Conservation (phyloP, 164 flowering plant species). For the grape (Vitis vinifera) region DNA sequence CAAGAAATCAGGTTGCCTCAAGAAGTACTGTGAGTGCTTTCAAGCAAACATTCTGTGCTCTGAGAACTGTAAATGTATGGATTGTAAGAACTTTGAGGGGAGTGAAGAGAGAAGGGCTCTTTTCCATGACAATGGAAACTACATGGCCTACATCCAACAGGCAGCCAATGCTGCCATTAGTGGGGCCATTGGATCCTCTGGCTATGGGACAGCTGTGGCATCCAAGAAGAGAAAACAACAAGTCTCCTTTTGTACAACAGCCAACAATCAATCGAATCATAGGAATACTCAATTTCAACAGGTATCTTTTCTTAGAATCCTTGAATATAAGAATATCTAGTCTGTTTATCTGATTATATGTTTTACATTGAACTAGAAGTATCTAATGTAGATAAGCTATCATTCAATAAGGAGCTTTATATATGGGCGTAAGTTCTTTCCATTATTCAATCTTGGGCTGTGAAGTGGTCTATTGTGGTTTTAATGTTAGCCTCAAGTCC, state of each 20-base stretch:
- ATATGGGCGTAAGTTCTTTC: no score
- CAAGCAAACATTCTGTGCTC: constrained; percentile 96
- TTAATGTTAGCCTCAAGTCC: no score
- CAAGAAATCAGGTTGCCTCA: constrained; percentile 97
- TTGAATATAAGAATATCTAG: no score
- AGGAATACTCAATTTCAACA: constrained; percentile 47
- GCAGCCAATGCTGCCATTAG: constrained; percentile 91
- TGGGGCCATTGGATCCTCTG: constrained; percentile 84
- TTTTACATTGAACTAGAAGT: no score
- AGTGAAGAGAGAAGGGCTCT: constrained; percentile 91
- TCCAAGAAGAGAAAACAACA: constrained; percentile 62
- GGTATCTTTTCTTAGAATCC: neutral
- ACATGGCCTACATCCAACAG: constrained; percentile 63
- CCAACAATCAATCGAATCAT: constrained; percentile 42
- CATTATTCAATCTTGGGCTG: no score
- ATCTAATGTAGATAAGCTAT: no score
- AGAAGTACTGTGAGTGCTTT: constrained; percentile 97
- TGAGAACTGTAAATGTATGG: constrained; percentile 89
- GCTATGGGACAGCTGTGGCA: constrained; percentile 62
- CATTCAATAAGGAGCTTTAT: no score
- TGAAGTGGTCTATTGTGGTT: no score
- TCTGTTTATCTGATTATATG: no score
- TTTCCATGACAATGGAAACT: constrained; percentile 54
- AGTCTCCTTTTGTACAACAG: constrained; percentile 34
- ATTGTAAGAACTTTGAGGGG: constrained; percentile 92